Evolutionary conservation across 2,329 filamentous ascomycete genomes (phyloP), one percentile per base, ranked within the genome.

Genomic region (Talaromyces sp.): DNA sequence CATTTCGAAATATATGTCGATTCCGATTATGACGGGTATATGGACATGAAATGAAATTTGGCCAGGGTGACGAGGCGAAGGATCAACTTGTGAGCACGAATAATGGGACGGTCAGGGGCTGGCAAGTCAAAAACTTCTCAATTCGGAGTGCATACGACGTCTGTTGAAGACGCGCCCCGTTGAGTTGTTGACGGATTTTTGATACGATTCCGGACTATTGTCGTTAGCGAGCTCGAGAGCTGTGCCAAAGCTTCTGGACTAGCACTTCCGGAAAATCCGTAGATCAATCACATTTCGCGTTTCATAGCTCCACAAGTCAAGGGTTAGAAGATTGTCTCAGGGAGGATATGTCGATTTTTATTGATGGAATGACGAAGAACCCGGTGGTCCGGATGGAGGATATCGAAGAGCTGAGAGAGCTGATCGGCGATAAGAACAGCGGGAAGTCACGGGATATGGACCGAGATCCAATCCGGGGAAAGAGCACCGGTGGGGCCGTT

Each of bases 391-490:
- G n/a, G n/a, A n/a, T n/a, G n/a, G n/a, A 46, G 43, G 43, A 46
- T 19, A 15, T 22, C 28, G 28, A 15, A 11, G 11, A 43, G 22
- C 22, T 46, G 15, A 15, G 10, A 13, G 28, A 35, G 43, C 15
- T 31, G 22, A 7, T 25, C 13, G 11, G 21, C 7, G 45, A 19
- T 48, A 48, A 46, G 40, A 25, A 28, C n/a, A 36, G 39, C 10
- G 9, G 19, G 37, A 31, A 58, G 39, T 43, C 25, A 53, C 33
- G 39, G 48, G 40, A 46, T 5, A n/a, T 2, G 19, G 9, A 36
- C 10, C 33, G 33, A 48, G 33, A 50, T 46, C 56, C 56, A 58
- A 53, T 58, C 56, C 56, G 56, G 50, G 56, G 56, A 43, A 56
- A 22, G 41, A 22, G 41, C 40, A 25, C 25, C 4, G 21, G 45